Evolutionary conservation across 1,284 basidiomycete species (phyloP).

Genomic region (Cutaneotrichosporon spelunceum): DNA sequence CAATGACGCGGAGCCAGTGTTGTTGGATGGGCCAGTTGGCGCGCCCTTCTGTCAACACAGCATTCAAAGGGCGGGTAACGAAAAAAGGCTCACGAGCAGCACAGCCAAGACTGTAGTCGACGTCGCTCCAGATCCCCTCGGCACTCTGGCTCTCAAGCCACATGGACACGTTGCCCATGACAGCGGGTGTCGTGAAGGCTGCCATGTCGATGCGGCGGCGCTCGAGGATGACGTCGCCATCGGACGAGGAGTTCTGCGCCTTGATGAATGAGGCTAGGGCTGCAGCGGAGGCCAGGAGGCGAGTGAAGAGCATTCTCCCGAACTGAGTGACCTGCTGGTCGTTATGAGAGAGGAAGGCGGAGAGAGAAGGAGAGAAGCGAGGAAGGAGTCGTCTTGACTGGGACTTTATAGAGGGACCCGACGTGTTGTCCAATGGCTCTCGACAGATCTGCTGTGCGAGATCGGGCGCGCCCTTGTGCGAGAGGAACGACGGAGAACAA

Average conservation of each 20-base stretch:
- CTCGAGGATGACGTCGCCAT: conserved; percentile 18
- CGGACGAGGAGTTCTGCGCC: not conserved
- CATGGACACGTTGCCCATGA: conserved; percentile 12
- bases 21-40: conserved; percentile 66
- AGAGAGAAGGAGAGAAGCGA: not conserved
- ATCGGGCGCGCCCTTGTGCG: too few species aligned
- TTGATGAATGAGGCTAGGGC: not conserved
- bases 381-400: not conserved
- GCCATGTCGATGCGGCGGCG: conserved; percentile 29
- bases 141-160: conserved; percentile 28
- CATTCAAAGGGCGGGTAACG: not conserved
- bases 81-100: conserved; percentile 49
- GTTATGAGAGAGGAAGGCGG: not conserved
- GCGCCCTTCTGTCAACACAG: conserved; percentile 35
- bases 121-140: conserved; percentile 60
- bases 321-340: not conserved
- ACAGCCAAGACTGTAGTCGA: conserved; percentile 63
- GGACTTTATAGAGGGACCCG: not conserved
- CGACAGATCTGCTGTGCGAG: not conserved
- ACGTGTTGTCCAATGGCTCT: not conserved
- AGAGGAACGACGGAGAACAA: too few species aligned
- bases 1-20: conserved; percentile 61
- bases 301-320: not conserved
- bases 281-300: not conserved
- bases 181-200: conserved; percentile 15